A percentile compares a stretch with the other conserved stretches of the same genome.
phyloP scores from a whole-genome alignment of 352 stramenopile species.

The Bremia lactucae region DNA sequence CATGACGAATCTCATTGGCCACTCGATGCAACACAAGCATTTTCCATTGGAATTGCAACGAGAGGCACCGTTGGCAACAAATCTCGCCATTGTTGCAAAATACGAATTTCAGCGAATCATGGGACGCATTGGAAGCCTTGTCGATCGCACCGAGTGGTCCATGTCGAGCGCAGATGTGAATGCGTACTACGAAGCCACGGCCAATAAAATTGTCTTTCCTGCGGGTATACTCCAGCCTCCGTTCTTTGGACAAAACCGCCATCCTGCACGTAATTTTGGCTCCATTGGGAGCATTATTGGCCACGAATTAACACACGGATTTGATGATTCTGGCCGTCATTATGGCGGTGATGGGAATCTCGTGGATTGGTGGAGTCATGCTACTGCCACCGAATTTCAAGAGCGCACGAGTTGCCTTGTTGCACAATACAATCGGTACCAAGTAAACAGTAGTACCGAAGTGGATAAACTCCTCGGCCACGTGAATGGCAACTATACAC shows the following conservation, averaged over 20 bases:
- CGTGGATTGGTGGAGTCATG: conserved; percentile 84
- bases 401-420: conserved; percentile 39
- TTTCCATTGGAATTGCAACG: neutral
- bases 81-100: neutral
- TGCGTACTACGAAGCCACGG: conserved; percentile 54
- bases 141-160: conserved; percentile 58
- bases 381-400: conserved; percentile 62
- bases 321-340: conserved; percentile 85
- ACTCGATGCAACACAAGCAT: neutral
- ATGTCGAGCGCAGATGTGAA: conserved; percentile 89
- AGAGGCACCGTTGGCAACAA: neutral
- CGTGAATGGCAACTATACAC: conserved; percentile 49
- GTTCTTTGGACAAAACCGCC: conserved; percentile 76
- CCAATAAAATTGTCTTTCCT: conserved; percentile 90
- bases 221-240: conserved; percentile 88
- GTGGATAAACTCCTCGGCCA: conserved; percentile 23
- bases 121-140: conserved; percentile 21
- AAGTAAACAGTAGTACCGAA: conserved; percentile 25
- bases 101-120: neutral
- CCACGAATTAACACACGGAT: conserved; percentile 92
- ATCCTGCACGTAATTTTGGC: conserved; percentile 86
- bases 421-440: conserved; percentile 33
- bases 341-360: conserved; percentile 83
- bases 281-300: conserved; percentile 86
- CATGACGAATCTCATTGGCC: neutral